phyloP scores from a whole-genome alignment of 1,284 basidiomycete species.

The Cutaneotrichosporon mucoides region DNA sequence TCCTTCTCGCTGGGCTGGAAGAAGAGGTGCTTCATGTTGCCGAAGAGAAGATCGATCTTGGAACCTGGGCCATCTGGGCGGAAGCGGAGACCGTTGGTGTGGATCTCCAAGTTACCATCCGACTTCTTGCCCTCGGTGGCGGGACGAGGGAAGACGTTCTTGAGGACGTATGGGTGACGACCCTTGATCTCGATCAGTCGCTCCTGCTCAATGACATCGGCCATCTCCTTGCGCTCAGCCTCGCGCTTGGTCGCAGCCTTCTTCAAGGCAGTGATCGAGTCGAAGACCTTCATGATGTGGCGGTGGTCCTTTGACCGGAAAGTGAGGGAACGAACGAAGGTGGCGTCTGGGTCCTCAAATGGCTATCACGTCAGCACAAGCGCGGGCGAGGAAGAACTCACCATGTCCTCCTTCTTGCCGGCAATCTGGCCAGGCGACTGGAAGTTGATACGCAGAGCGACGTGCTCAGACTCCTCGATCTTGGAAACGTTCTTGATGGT shows the following conservation, averaged over 20 bases:
- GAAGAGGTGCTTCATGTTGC: slow-evolving; percentile 97
- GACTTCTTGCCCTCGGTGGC: slow-evolving; percentile 54
- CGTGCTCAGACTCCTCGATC: slow-evolving; percentile 93
- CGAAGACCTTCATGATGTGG: slow-evolving; percentile 83
- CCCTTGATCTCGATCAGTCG: slow-evolving; percentile 77
- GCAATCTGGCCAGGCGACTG: slow-evolving; percentile 96
- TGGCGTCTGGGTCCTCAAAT: slow-evolving; percentile 95
- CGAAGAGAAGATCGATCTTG: slow-evolving; percentile 82
- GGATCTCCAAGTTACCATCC: slow-evolving; percentile 95
- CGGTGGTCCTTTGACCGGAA: slow-evolving; percentile 86
- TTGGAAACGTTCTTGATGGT: slow-evolving; percentile 98
- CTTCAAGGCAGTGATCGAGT: slow-evolving; percentile 91
- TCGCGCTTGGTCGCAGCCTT: slow-evolving; percentile 96
- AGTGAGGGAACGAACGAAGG: slow-evolving; percentile 91
- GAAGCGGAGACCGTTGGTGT: slow-evolving; percentile 93
- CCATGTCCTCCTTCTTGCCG: slow-evolving; percentile 98
- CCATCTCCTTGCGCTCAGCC: slow-evolving; percentile 96
- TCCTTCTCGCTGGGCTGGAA: slow-evolving; percentile 99
- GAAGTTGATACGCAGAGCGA: slow-evolving; percentile 95
- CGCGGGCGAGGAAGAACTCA: slow-evolving; percentile 52
- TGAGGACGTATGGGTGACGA: slow-evolving; percentile 72
- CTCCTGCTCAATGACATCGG: slow-evolving; percentile 95
- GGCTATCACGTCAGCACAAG: slow-evolving; percentile 50
- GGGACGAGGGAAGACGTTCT: slow-evolving; percentile 90
- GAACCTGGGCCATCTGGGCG: slow-evolving; percentile 72